Conservation (phyloP, 257 asterid species). For the Cinchona pubescens region DNA sequence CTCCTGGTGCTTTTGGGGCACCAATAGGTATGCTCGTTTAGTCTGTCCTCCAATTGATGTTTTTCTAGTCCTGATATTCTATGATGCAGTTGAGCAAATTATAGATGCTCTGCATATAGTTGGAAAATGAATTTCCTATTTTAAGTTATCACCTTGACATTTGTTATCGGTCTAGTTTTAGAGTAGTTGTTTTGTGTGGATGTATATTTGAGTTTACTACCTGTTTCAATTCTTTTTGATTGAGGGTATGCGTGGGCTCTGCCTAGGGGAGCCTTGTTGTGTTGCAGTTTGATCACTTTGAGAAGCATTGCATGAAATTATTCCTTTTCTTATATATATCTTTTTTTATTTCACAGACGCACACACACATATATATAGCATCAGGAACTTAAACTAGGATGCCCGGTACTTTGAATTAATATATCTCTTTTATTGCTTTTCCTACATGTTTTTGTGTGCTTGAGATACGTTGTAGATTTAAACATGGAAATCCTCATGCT, state of each 20-base stretch:
- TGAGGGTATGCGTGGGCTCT: neutral
- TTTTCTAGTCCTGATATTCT: conserved; percentile 3
- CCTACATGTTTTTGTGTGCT: no score
- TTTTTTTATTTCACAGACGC: no score
- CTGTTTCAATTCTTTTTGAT: neutral
- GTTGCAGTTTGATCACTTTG: conserved; percentile 1
- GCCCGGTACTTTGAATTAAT: no score
- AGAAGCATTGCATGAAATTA: neutral
- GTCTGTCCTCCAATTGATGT: conserved; percentile 4
- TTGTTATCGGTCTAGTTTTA: neutral
- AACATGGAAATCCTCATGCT: neutral
- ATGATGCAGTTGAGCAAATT: neutral
- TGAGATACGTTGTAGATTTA: neutral
- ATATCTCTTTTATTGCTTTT: no score
- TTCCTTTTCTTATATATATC: neutral
- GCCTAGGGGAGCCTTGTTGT: neutral
- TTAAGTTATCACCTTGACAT: neutral
- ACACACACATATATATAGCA: no score
- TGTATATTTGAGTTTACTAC: no score
- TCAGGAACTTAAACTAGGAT: neutral
- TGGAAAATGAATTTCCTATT: no score
- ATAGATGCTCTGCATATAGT: neutral
- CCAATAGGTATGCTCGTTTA: conserved; percentile 65
- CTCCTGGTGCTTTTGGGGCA: conserved; percentile 97
- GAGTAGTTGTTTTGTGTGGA: neutral